Base-by-base conservation (phyloP, 306 rosid genomes). In the Dalbergia cochinchinensis region DNA sequence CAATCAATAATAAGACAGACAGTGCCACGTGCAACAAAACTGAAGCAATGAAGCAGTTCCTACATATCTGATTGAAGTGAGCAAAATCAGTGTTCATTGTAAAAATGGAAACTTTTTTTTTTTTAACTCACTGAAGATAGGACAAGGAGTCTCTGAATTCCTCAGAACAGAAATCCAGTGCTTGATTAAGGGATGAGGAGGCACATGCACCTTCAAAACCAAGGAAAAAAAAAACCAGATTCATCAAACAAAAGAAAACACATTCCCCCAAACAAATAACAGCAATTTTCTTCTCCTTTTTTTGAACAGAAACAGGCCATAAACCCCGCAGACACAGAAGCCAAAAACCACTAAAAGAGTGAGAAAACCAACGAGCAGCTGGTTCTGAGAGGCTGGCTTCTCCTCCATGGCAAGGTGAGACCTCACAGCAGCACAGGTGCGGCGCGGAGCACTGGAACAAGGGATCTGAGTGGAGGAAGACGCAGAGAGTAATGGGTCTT, bases 111-210 rank as follows among this genome's bases (percentile, higher is more conserved):
- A 65, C 8, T 15, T 18, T 9, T 4, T 44, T 15, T 18, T 9
- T 4, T 44, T 5, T 0, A 35, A 78, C 96, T 84, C 73, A 91
- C 93, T 86, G 20, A 91, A 91, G 76, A 91, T 86, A 68, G 90
- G 84, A 75, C 83, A 85, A 55, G 90, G 93, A 53, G 93, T 91
- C 65, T 89, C 90, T 31, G 87, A 91, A 57, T 91, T 91, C 77
- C 93, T 87, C 77, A 91, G 83, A 81, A 91, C 82, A 15, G 96
- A 91, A 84, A 91, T 90, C 93, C 93, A 91, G 83, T 87, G 96
- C 88, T 91, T 91, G 81, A 91, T 87, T 85, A 44, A 44, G 11
- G 50, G 50, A 44, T 91, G 96, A 1, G 96, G 96, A 13, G 96
- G 96, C 51, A 91, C 96, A 63, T 54, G 89, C 0, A 91, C 91